Evolutionary conservation across 495 filamentous ascomycete genomes (phyloP), one percentile per base, ranked within the genome.

Genomic region (Talaromyces proteolyticus): DNA sequence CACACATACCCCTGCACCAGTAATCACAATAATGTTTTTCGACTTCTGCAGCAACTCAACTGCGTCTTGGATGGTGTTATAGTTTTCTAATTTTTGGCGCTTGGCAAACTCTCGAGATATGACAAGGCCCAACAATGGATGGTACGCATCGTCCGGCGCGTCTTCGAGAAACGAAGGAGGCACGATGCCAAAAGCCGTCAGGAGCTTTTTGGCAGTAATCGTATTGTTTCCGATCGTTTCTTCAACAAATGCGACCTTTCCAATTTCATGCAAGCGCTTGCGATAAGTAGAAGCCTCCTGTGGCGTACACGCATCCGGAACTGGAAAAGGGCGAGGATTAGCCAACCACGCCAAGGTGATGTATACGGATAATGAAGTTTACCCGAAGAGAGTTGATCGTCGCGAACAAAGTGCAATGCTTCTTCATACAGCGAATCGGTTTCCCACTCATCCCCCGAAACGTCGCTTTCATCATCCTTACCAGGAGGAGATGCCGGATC

Each of bases 61-160:
- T 3, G 89, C 94, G 66, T 97, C 91, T 47, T 95, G 87, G 40
- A 97, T 69, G 5, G 85, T 82, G 66, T 95, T 97, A 67, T 89
- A 91, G 56, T 87, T 74, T 12, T 75, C 66, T 16, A 97, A 75
- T 67, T 95, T 96, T 37, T 76, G 80, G 24, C 93, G 79, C 63
- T 88, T 89, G 19, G 79, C 79, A 52, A 95, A 76, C 62, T 96
- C 91, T n/a, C 89, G 80, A 24, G 79, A 79, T 45, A 98, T 82
- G 16, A 84, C 89, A 24, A 89, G 74, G 38, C 80, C 84, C 16
- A 98, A 74, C 42, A 96, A 65, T 37, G 75, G 68, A 60, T 86
- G 85, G 60, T 87, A 95, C 2, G 81, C 72, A n/a, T 84, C 75
- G 57, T 95, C 89, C 19, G 78, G 76, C 34, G 79, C 73, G 20